Base-by-base conservation (phyloP, 73 alveolate genomes). In the Uronychia setigera region DNA sequence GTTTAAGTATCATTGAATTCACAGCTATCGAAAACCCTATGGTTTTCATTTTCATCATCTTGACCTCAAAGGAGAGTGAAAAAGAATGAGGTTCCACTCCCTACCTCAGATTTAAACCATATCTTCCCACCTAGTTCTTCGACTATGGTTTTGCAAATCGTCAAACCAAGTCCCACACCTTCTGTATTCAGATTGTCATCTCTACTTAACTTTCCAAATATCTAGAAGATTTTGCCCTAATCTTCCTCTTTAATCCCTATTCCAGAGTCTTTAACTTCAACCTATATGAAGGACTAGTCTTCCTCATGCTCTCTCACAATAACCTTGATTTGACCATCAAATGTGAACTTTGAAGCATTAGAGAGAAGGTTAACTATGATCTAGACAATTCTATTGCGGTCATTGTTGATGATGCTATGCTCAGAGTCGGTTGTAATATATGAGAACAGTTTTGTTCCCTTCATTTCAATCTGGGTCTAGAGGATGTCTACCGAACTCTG, bases 171-270 rank as follows among this genome's bases (percentile, higher is more conserved):
- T n/a, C n/a, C n/a, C n/a, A n/a, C n/a, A n/a, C n/a, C n/a, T n/a
- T n/a, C n/a, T n/a, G n/a, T n/a, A n/a, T n/a, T n/a, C n/a, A n/a
- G n/a, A n/a, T n/a, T n/a, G n/a, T n/a, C n/a, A n/a, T n/a, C n/a
- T n/a, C n/a, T n/a, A n/a, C n/a, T n/a, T n/a, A 86, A 35, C 57
- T 86, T 86, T 31, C 92, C 92, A 80, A 86, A 86, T 84, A 86
- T 79, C 57, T 80, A 57, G 33, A 86, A 86, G 13, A 86, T 33
- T 34, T 80, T 86, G 1, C 58, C 79, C 46, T 28, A n/a, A 30
- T 86, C 92, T 1, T 79, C 83, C 26, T 86, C 83, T 33, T 86
- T 86, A 26, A 86, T 86, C 14, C 92, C 92, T 1, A 79, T 46
- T 1, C 92, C 92, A n/a, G 80, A 1, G 33, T 86, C 92, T 46